A percentile compares a stretch with the other conserved stretches of the same genome.
phyloP scores from a whole-genome alignment of 2,329 filamentous ascomycete genomes.

The Didymella sp. region DNA sequence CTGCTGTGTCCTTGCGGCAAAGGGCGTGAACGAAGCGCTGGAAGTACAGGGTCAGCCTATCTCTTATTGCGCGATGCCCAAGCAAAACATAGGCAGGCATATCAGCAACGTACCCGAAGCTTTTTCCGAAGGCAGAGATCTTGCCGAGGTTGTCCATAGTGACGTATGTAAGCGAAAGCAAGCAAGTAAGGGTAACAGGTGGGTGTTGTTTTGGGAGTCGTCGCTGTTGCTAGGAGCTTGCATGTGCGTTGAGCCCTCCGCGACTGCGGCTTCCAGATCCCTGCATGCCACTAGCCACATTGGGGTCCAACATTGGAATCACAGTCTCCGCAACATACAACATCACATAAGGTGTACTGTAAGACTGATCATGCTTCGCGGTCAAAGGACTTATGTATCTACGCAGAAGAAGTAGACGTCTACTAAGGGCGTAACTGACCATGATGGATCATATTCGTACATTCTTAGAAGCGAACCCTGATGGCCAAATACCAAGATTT shows the following conservation, averaged over 20 bases:
- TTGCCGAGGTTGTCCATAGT: slow-evolving; percentile 78
- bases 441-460: neutral
- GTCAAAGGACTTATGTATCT: neutral
- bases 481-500: neutral
- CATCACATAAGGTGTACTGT: too few species aligned
- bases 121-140: slow-evolving; percentile 73
- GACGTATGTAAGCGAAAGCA: slow-evolving; percentile 12
- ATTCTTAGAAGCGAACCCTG: neutral
- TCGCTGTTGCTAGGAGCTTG: slow-evolving; percentile 31
- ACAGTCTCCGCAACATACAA: neutral
- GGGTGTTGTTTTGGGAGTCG: slow-evolving; percentile 20
- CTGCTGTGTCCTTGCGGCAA: slow-evolving; percentile 92
- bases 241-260: slow-evolving; percentile 34
- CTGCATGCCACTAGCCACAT: slow-evolving; percentile 22
- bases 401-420: neutral
- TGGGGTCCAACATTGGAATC: neutral
- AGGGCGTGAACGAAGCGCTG: slow-evolving; percentile 87
- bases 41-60: slow-evolving; percentile 55
- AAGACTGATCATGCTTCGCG: neutral
- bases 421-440: neutral
- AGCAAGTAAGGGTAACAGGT: slow-evolving; percentile 8
- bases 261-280: slow-evolving; percentile 25
- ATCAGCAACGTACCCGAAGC: slow-evolving; percentile 63
- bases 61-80: slow-evolving; percentile 23
- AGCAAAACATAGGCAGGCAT: slow-evolving; percentile 16